These are phyloP conservation scores for Herpomyces periplanetae DNA, from an alignment of 2,329 filamentous ascomycete genomes.

Conservation along the genomic window DNA sequence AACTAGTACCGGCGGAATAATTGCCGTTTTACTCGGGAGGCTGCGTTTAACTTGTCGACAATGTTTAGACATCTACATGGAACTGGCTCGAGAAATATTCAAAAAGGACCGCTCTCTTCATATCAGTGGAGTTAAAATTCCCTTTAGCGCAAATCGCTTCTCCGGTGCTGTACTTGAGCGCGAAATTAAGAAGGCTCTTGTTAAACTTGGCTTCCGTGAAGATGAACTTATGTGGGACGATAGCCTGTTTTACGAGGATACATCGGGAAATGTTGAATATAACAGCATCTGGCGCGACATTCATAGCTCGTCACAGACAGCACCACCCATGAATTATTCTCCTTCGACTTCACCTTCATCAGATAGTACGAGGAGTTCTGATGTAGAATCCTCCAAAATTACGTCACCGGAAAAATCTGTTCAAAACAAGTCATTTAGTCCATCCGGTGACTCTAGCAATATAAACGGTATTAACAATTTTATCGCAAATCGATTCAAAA, in stretches of 20 bases:
- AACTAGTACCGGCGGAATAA: constrained; percentile 9
- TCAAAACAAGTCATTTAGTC: too few species aligned
- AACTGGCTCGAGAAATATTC: constrained; percentile 8
- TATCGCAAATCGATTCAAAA: too few species aligned
- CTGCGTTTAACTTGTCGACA: constrained; percentile 7
- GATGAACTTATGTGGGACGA: constrained; percentile 9
- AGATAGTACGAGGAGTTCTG: too few species aligned
- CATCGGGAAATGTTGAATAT: constrained; percentile 4
- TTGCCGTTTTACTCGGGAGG: constrained; percentile 8
- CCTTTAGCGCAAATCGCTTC: constrained; percentile 7
- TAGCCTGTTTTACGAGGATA: constrained; percentile 7
- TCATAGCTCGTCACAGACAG: too few species aligned
- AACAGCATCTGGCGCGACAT: constrained; percentile 8
- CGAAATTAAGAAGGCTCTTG: constrained; percentile 7
- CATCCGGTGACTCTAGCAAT: too few species aligned
- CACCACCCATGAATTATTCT: too few species aligned
- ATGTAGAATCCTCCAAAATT: too few species aligned
- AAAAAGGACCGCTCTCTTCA: constrained; percentile 7
- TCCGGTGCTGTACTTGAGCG: constrained; percentile 7
- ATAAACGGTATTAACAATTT: too few species aligned
- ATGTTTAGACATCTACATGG: constrained; percentile 8
- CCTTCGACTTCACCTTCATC: too few species aligned
- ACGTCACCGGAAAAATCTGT: too few species aligned
- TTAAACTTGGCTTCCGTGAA: constrained; percentile 6
- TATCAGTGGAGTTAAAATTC: constrained; percentile 7